Evolutionary conservation across 441 rosid species (phyloP), one percentile per base, ranked within the genome.

Genomic region (Populus hybrid): DNA sequence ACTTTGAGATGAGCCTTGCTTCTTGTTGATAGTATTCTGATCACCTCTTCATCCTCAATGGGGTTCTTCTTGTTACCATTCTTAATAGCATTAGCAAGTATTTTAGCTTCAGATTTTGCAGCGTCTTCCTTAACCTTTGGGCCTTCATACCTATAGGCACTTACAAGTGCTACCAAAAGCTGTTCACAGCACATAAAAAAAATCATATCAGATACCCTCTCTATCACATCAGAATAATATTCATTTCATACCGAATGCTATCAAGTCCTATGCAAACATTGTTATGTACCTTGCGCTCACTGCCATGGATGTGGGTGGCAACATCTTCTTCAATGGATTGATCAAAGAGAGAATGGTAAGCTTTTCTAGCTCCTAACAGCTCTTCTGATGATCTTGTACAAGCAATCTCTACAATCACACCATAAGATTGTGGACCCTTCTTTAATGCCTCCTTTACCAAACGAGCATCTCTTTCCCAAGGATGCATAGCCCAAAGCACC

Each of bases 401-500:
- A 2, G 99, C 88, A 1, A 92, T 82, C 87, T 95, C 98, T 8
- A 90, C 89, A 6, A 92, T 89, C 70, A 88, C 79, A 64, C 82
- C 84, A 73, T 90, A 89, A 5, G 86, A 75, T 21, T 85, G 78
- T 20, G 90, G 83, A 9, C 92, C 94, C 73, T 90, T 87, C 38
- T 21, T 80, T 76, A 93, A 79, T 9, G 97, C 89, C 69, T 92
- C 89, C 76, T 88, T 85, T 66, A 91, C 36, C 81, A 91, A 77
- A 53, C 99, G 93, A 0, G 98, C 99, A 76, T 93, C 99, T 80
- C 98, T 90, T 85, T 95, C 98, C 98, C 99, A 93, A 16, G 96
- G 96, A 80, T 95, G 97, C 97, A 86, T 88, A 10, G 93, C 80
- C 93, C 93, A 88, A 61, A 91, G 84, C 66, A 92, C 88, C 65